A percentile compares a stretch with the other conserved stretches of the same genome.
These are phyloP conservation scores for Mortierella sp. DNA, from an alignment of 371 early-diverging fungal genomes.

Conservation along the genomic window DNA sequence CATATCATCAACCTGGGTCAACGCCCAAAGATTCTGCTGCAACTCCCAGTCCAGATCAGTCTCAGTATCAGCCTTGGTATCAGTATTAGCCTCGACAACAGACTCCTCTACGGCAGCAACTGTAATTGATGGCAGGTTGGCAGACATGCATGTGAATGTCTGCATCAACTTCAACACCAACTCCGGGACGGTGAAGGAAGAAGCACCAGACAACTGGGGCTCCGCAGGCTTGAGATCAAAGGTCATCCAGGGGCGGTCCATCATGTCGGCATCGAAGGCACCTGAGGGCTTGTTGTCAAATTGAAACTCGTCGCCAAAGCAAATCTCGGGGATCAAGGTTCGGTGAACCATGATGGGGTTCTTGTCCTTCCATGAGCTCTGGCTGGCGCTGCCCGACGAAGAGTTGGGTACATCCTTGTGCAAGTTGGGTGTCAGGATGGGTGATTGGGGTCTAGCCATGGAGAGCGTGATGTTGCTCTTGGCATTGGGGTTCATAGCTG, in stretches of 20 bases:
- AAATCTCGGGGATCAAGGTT: conserved; percentile 28
- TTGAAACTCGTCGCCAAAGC: conserved; percentile 28
- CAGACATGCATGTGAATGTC: conserved; percentile 17
- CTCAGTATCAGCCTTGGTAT: conserved; percentile 12
- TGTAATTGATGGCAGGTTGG: neutral
- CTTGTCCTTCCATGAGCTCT: conserved; percentile 31
- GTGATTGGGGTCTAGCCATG: conserved; percentile 25
- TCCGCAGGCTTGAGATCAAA: neutral
- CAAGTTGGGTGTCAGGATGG: conserved; percentile 27
- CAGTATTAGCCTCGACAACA: neutral
- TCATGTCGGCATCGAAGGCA: neutral
- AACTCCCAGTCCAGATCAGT: conserved; percentile 38
- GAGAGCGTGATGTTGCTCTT: conserved; percentile 22
- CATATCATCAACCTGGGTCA: conserved; percentile 25
- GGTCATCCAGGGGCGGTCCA: conserved; percentile 22
- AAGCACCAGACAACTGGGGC: neutral
- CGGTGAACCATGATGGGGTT: conserved; percentile 33
- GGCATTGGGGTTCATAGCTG: conserved; percentile 12
- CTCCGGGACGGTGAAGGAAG: conserved; percentile 20
- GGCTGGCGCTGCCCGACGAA: conserved; percentile 11
- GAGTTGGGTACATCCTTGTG: conserved; percentile 39
- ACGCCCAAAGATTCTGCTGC: conserved; percentile 41
- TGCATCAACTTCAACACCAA: conserved; percentile 31
- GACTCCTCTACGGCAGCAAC: neutral
- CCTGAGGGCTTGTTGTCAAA: conserved; percentile 6